Evolutionary conservation across 2,329 filamentous ascomycete species (phyloP).

Genomic region (Diaporthe eres): DNA sequence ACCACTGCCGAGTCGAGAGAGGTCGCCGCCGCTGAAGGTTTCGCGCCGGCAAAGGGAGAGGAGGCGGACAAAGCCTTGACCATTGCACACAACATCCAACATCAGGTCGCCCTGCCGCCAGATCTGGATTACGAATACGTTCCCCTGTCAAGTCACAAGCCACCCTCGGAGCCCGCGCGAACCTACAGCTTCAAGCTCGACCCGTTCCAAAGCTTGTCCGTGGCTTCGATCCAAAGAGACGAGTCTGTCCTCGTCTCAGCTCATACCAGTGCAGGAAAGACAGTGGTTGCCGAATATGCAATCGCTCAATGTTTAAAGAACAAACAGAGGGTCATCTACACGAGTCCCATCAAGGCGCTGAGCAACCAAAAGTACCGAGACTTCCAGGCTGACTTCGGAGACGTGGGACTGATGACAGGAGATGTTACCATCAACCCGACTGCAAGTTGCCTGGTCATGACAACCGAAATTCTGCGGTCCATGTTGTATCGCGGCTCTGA

Average conservation of each 20-base stretch:
- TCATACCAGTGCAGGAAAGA: constrained; percentile 98
- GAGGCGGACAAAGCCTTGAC: constrained; percentile 73
- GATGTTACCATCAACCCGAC: constrained; percentile 99
- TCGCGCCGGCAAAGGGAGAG: constrained; percentile 71
- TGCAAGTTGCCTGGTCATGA: constrained; percentile 98
- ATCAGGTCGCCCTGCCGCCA: constrained; percentile 95
- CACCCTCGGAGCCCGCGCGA: constrained; percentile 88
- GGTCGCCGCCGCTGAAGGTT: constrained; percentile 83
- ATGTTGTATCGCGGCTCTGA: constrained; percentile 99
- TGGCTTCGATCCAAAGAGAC: constrained; percentile 94
- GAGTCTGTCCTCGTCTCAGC: constrained; percentile 98
- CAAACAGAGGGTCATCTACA: constrained; percentile 99
- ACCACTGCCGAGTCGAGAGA: constrained; percentile 95
- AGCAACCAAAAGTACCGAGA: constrained; percentile 99
- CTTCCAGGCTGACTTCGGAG: constrained; percentile 94
- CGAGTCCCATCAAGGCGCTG: constrained; percentile 97
- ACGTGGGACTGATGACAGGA: constrained; percentile 98
- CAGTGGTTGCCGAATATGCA: constrained; percentile 97
- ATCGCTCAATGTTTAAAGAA: constrained; percentile 97
- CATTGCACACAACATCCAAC: constrained; percentile 96
- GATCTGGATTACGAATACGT: constrained; percentile 95
- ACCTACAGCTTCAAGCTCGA: constrained; percentile 92
- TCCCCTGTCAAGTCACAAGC: constrained; percentile 93
- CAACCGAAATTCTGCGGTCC: constrained; percentile 97
- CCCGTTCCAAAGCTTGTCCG: constrained; percentile 95